Evolutionary conservation across 192 early-diverging fungal genomes (phyloP).

Genomic region (Entomortierella lignicola): DNA sequence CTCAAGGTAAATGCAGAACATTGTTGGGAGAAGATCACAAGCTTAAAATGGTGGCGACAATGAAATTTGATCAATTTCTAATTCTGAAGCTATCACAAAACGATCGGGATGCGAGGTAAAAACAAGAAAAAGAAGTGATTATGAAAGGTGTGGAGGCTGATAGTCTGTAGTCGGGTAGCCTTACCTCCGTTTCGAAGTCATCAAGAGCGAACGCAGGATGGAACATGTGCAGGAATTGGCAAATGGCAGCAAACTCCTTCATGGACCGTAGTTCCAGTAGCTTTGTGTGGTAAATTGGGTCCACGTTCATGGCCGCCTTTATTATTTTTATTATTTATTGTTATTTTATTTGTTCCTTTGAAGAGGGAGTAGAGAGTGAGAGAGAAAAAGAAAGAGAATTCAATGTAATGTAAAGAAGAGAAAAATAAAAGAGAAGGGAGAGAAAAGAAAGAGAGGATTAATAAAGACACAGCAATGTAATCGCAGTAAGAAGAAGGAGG

Average conservation of each 20-base stretch:
- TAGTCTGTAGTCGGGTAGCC: background rate
- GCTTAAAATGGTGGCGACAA: constrained; percentile 68
- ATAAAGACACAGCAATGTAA: no score
- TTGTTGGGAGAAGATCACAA: background rate
- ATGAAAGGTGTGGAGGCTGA: background rate
- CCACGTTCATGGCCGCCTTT: constrained; percentile 28
- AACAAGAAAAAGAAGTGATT: background rate
- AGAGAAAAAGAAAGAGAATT: background rate
- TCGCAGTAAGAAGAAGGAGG: no score
- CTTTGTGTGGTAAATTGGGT: constrained; percentile 36
- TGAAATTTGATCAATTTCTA: background rate
- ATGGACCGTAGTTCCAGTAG: constrained; percentile 41
- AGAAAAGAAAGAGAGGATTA: background rate
- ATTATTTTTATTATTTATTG: background rate
- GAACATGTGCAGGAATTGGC: constrained; percentile 78
- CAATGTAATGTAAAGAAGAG: no score
- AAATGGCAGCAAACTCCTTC: constrained; percentile 75
- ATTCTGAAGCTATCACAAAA: background rate
- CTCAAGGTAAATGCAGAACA: background rate
- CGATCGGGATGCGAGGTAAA: background rate
- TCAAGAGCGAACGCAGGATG: constrained; percentile 62
- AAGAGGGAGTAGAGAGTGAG: background rate
- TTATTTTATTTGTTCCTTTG: no score
- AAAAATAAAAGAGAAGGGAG: no score
- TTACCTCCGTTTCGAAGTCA: constrained; percentile 47